Evolutionary conservation across 129 eudicot genomes (phyloP).

Genomic region (Heracleum sosnowskyi): DNA sequence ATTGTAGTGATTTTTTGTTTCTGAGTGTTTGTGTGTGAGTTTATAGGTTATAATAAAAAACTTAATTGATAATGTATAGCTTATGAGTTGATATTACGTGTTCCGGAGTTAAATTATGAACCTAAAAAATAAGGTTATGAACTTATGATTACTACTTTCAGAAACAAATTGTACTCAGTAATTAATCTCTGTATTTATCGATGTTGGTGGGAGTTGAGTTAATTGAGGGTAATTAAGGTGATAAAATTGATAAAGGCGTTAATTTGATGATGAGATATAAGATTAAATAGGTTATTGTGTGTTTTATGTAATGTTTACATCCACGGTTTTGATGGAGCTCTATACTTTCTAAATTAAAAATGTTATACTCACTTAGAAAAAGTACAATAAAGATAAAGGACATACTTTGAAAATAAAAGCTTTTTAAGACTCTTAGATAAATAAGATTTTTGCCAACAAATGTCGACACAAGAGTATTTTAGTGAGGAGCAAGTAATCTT

Average conservation of each 20-base stretch:
- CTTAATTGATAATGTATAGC: background rate
- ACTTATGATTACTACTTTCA: too few species aligned
- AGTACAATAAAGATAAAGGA: too few species aligned
- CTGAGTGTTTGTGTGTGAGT: background rate
- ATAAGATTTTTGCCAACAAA: too few species aligned
- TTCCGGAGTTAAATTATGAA: background rate
- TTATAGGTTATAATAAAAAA: background rate
- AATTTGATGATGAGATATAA: background rate
- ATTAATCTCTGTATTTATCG: too few species aligned
- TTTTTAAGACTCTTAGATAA: too few species aligned
- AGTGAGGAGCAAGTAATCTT: background rate
- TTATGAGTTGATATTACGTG: background rate
- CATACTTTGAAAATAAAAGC: too few species aligned
- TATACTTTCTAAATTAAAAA: too few species aligned
- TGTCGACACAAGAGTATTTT: too few species aligned
- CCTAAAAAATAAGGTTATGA: background rate
- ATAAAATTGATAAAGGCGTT: too few species aligned
- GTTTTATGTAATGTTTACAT: too few species aligned
- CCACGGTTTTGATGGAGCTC: too few species aligned
- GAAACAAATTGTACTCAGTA: background rate
- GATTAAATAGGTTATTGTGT: background rate
- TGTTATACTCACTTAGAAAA: too few species aligned
- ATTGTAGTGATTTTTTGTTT: background rate
- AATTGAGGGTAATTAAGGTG: background rate
- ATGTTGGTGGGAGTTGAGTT: background rate